Percentiles rank a stretch among this genome's conserved stretches.
Conservation (phyloP, 1,284 basidiomycete genomes). For the Phylloporus sp. region DNA sequence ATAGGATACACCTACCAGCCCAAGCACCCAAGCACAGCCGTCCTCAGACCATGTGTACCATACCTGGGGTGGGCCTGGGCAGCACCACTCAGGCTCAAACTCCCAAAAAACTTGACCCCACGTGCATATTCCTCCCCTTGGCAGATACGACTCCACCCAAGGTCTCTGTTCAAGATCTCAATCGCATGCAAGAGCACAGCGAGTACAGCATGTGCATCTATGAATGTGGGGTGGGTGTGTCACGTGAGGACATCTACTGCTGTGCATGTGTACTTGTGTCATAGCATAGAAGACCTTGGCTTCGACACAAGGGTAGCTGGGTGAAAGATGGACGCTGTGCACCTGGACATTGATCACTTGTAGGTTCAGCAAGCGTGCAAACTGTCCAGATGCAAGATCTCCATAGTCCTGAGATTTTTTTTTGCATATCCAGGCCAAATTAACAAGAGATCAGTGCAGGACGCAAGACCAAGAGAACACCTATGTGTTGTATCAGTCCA, state of each 20-base stretch:
- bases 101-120: constrained; percentile 57
- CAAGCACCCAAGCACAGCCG: constrained; percentile 35
- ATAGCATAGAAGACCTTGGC: constrained; percentile 93
- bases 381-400: constrained; percentile 94
- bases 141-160: constrained; percentile 61
- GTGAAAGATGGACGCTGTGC: constrained; percentile 81
- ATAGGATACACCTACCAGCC: constrained; percentile 19
- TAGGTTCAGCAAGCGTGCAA: constrained; percentile 81
- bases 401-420: constrained; percentile 94
- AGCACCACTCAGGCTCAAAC: constrained; percentile 64
- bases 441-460: constrained; percentile 36
- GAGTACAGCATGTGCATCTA: no score
- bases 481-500: constrained; percentile 82
- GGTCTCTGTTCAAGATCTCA: constrained; percentile 90
- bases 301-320: constrained; percentile 90
- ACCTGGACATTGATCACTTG: constrained; percentile 84
- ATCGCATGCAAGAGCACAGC: constrained; percentile 45
- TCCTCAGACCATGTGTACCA: constrained; percentile 37
- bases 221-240: no score
- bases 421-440: constrained; percentile 91
- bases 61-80: background rate
- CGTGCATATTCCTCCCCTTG: constrained; percentile 68
- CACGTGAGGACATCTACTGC: constrained; percentile 52
- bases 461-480: constrained; percentile 29
- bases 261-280: constrained; percentile 91